Evolutionary conservation across 2,329 filamentous ascomycete species (phyloP), one percentile per base, ranked within the genome.

Genomic region (Lasiodiplodia sp.): DNA sequence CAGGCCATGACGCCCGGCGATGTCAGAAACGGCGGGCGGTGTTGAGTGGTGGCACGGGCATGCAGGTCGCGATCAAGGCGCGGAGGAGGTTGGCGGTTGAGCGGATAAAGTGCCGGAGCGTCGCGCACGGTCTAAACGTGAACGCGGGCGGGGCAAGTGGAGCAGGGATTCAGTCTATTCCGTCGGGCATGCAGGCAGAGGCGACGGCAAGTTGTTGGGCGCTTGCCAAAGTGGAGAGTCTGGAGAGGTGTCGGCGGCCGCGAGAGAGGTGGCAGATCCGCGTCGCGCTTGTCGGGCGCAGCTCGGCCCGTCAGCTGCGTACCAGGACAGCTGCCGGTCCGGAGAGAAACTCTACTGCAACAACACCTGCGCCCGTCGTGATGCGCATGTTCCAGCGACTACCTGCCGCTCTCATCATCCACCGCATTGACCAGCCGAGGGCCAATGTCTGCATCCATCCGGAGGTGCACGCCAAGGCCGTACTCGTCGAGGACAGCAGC

Each of bases 1-100:
- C 88, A 92, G 82, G 90, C 88, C 90, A 92, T 91, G 75, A 68
- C 69, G 63, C 75, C 67, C 71, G 72, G 68, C 70, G 60, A 63
- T 70, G 69, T 68, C 58, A 66, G 70, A 55, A 73, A 37, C 60
- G 66, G 69, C 49, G 67, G 63, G 69, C 69, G 25, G 68, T 55
- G 66, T 49, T 60, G 40, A 51, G 52, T 25, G 71, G 58, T 58
- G 68, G 56, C 52, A 55, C 70, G 67, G 70, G 73, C 75, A 76
- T 76, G 73, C 74, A 72, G 66, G 69, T 67, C 71, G 69, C 67
- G 72, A 69, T 72, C 58, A 72, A 71, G 70, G 71, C 72, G 66
- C 65, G 55, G 72, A 69, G 73, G 70, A 70, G 72, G 70, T 72
- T 72, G 68, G 60, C 60, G 60, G 60, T 38, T 74, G 74, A 69